phyloP scores from a whole-genome alignment of 1,284 basidiomycete genomes.

The Volvariella surrecta region DNA sequence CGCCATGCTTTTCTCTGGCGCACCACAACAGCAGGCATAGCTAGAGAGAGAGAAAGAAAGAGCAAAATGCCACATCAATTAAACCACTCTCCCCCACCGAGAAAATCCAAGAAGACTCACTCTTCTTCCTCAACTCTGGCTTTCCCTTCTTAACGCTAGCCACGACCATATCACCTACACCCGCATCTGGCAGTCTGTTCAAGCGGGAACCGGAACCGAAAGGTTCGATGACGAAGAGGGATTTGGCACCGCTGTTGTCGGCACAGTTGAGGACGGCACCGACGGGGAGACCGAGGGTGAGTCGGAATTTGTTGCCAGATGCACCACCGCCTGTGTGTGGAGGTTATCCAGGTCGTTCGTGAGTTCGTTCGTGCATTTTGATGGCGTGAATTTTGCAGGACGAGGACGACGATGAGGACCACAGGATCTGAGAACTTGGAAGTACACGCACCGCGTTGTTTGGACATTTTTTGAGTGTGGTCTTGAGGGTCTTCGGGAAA shows the following conservation, averaged over 20 bases:
- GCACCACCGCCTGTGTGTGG: constrained; percentile 28
- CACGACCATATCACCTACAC: constrained; percentile 99
- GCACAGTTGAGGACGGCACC: constrained; percentile 99
- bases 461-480: constrained; percentile 25
- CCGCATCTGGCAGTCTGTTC: constrained; percentile 96
- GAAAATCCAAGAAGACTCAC: constrained; percentile 38
- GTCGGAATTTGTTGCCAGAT: constrained; percentile 94
- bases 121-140: constrained; percentile 99
- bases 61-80: constrained; percentile 3
- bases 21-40: constrained; percentile 96
- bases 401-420: constrained; percentile 2
- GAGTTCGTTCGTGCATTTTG: no score
- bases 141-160: constrained; percentile 99
- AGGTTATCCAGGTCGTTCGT: constrained; percentile 1
- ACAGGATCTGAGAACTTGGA: not conserved
- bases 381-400: no score
- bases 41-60: constrained; percentile 29
- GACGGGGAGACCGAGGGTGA: constrained; percentile 95
- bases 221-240: constrained; percentile 86
- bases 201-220: constrained; percentile 93
- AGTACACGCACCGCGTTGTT: constrained; percentile 20
- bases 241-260: constrained; percentile 99
- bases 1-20: constrained; percentile 99
- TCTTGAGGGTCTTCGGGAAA: constrained; percentile 19
- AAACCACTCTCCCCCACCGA: no score